Base-by-base conservation (phyloP, 2,329 filamentous ascomycete species). In the Colletotrichum cereale region DNA sequence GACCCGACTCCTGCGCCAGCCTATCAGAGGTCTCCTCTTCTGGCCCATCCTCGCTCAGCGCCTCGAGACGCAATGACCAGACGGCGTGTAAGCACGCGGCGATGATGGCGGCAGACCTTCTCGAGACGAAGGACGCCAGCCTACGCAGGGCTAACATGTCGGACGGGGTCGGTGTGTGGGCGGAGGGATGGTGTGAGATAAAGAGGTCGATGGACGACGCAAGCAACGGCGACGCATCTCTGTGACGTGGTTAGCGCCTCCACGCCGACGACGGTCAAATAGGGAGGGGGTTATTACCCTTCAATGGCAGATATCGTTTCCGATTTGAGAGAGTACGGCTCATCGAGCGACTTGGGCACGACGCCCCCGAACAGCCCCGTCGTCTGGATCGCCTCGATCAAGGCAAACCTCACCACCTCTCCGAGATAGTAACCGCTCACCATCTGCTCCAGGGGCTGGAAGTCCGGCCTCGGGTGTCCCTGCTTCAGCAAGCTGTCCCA, bases 381-480 rank as follows among this genome's bases (percentile, higher is more conserved):
- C 0, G 82, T 84, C 67, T 85, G 80, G 58, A 91, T 85, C 0
- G 89, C 89, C 72, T 92, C 90, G 29, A 90, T 73, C 53, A 91
- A 80, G 0, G 86, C 84, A 16, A 89, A 79, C 24, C 91, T 85
- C 74, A 85, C 88, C 57, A 92, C 86, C 79, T 93, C 91, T 58
- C 91, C 91, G 2, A 93, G 80, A 76, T 93, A 92, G 76, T 87
- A 89, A 44, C 91, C 91, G 75, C 89, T 89, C 52, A 91, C 87
- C 73, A 92, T 82, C 73, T 90, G 85, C 78, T 91, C 89, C 14
- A 91, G 78, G 0, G 89, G 89, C 74, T 91, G 89, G 73, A 91
- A 91, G 31, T 88, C 85, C 0, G 89, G 89, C 63, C 83, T 82
- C 16, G 86, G 82, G 73, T 90, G 90, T 0, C 79, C 82, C 2